Base-by-base conservation (phyloP, 2,329 filamentous ascomycete species). In the Fusarium avenaceum region DNA sequence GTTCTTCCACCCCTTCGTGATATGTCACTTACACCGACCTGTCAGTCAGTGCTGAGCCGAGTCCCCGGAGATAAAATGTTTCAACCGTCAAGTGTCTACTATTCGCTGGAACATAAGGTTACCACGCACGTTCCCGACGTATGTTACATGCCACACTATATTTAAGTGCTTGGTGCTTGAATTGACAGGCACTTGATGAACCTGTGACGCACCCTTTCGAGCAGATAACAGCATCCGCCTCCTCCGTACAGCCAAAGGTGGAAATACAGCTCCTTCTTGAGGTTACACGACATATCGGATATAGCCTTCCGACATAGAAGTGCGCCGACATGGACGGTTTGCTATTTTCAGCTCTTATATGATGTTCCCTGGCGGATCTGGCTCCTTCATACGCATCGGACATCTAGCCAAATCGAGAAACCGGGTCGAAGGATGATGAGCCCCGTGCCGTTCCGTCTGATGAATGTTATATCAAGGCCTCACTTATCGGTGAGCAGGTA, bases 341-440 rank as follows among this genome's bases (percentile, higher is more conserved):
- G 20, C 53, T 57, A 67, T 69, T 65, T 69, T 67, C 65, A 51
- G 45, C 48, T 47, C n/a, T 40, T 28, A 26, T 33, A 40, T 47
- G 60, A 57, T 44, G 46, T 39, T 47, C 39, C 46, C 51, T 40
- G 35, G 40, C 45, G 32, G 47, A 57, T 58, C 62, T 51, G 44
- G 47, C 38, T 63, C 50, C 48, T 50, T n/a, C 24, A 38, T 48
- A 66, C 62, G 61, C 47, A 17, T 47, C 45, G 51, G 35, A 38
- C 42, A 67, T 49, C 38, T 32, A 44, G 44, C 66, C 51, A 44
- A 44, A 67, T 55, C 22, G 42, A 63, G 49, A 55, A 55, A 50
- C 15, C 30, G 39, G 35, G n/a, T 13, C 44, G 52, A 44, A 22
- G 35, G 26, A 42, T 50, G 46, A 40, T 44, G 33, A 58, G 30